Conservation (phyloP, 2,329 filamentous ascomycete species). For the Lachnellula occidentalis region DNA sequence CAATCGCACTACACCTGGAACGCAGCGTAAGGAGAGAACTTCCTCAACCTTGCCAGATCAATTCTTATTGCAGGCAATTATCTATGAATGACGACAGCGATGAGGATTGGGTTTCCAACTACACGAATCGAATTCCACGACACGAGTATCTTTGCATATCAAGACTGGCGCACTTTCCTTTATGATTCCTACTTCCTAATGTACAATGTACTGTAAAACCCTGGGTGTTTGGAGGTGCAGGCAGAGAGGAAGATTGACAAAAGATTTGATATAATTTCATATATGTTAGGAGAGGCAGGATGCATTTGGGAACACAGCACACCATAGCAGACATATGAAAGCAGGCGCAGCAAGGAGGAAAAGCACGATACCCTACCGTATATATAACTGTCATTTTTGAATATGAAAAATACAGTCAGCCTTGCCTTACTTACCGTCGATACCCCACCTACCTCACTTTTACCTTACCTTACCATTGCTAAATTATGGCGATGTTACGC, state of each 20-base stretch:
- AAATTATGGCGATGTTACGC: no score
- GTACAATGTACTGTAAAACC: not conserved
- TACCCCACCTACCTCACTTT: not conserved
- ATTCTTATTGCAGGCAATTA: not conserved
- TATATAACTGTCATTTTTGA: not conserved
- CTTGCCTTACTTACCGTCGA: not conserved
- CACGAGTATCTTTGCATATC: not conserved
- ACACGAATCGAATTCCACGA: not conserved
- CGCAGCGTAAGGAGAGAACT: constrained; percentile 9
- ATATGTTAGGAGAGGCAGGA: not conserved
- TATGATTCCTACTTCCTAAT: constrained; percentile 4
- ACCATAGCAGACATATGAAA: not conserved
- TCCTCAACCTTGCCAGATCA: not conserved
- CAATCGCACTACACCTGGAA: constrained; percentile 29
- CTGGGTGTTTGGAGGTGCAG: not conserved
- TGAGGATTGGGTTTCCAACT: not conserved
- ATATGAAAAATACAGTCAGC: not conserved
- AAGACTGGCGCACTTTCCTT: not conserved
- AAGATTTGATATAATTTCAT: not conserved
- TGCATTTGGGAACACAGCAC: not conserved
- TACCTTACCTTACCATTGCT: no score
- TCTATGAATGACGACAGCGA: not conserved
- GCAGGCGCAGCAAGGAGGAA: constrained; percentile 9
- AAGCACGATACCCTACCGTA: constrained; percentile 22
- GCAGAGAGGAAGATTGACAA: not conserved